Evolutionary conservation across 257 asterid genomes (phyloP), one percentile per base, ranked within the genome.

Genomic region (Thymus quinquecostatus): DNA sequence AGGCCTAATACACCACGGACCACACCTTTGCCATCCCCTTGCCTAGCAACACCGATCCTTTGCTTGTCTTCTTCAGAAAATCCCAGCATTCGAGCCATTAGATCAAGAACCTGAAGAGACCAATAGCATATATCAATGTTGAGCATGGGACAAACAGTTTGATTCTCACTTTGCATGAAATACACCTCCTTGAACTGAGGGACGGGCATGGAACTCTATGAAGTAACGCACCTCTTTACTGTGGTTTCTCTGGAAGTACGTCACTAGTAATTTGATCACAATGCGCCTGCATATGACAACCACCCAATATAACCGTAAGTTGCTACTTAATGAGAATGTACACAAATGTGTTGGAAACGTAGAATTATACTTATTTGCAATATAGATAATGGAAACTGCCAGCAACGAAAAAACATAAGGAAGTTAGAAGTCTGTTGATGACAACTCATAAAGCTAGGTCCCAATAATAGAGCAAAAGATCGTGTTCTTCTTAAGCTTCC

Each of bases 51-150:
- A 27, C 99, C 98, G 75, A 95, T 90, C 74, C 97, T 83, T 75
- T 92, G 96, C 75, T 92, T 92, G 77, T 95, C 99, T 82, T 95
- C 99, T 33, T 89, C 96, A 65, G 99, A 88, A 80, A 95, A 95
- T 73, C 99, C 99, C 68, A 95, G 85, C 98, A 95, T 90, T 71
- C 97, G 94, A 56, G 82, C 97, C 97, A 95, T 90, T 68, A 95
- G 90, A 77, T 95, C 99, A 32, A 95, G 88, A 81, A 95, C 98
- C 99, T 95, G 84, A 70, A 62, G 77, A 7, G 28, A 48, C 56
- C 13, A 62, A 53, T 1, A 9, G 28, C 56, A 49, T n/a, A 21
- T 57, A 47, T 34, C 40, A 61, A 58, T 2, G 59, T 38, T 60
- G 63, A 3, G 27, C 27, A 34, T 14, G 60, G 68, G 69, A 60